Evolutionary conservation across 495 filamentous ascomycete genomes (phyloP), one percentile per base, ranked within the genome.

Genomic region (Aspergillus sclerotioniger): DNA sequence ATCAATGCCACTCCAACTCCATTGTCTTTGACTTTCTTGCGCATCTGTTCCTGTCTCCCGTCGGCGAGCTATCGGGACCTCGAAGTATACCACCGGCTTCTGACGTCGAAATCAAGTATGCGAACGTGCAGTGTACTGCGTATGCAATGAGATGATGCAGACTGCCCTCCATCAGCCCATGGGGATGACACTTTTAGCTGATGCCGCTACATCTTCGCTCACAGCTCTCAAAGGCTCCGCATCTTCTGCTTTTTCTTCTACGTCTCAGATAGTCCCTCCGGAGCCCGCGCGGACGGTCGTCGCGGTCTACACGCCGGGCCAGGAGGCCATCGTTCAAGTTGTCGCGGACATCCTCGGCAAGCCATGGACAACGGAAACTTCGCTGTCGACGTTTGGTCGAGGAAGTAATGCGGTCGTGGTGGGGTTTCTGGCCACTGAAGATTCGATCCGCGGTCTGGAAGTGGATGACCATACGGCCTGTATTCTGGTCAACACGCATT

Each of bases 301-400:
- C 35, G 82, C 88, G 49, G 76, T 88, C 10, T 87, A 82, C 60
- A 81, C 81, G 6, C 71, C 67, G 12, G 82, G 79, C 8, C 84
- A 87, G 61, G 85, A 89, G 45, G 76, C 77, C 28, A 85, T 90
- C 54, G 85, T 89, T 20, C 80, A 81, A 17, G 73, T 86, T 29
- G 85, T 88, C 54, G 86, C 87, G 13, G 85, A 89, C 50, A 80
- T 89, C 13, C 68, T 89, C 41, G 87, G 87, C 39, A 89, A 88
- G 64, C 81, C 84, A 49, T 83, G 82, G 71, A 80, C 79, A 29
- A 72, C 83, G 28, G 81, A 79, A 48, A 72, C 73, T 10, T 73
- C 78, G 50, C 79, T 87, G 47, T 75, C 72, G 35, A 76, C 77
- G 3, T 75, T 84, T 13, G 75, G 74, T 17, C 66, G 65, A 17